Percentiles rank a stretch among this genome's conserved stretches.
phyloP scores from a whole-genome alignment of 495 filamentous ascomycete genomes.

The Penicillium longicatenatum region DNA sequence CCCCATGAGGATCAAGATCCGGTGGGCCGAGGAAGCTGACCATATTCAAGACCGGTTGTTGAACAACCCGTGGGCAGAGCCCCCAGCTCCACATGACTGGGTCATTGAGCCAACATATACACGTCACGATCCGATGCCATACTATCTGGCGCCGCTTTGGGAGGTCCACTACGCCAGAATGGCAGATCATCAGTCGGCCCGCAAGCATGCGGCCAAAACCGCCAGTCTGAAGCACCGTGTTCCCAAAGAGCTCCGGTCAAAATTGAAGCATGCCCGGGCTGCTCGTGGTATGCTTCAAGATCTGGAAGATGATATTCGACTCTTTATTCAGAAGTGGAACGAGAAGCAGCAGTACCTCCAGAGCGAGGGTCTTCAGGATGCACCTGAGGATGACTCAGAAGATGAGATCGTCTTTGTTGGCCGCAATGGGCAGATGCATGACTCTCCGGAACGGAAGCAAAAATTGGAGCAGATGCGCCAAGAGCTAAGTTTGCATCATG shows the following conservation, averaged over 20 bases:
- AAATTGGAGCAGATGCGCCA: constrained; percentile 34
- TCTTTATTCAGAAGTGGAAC: constrained; percentile 63
- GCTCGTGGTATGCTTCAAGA: constrained; percentile 66
- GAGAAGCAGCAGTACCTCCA: constrained; percentile 40
- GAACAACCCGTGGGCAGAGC: constrained; percentile 81
- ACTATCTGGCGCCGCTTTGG: constrained; percentile 87
- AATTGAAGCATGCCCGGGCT: constrained; percentile 69
- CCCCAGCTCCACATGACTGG: constrained; percentile 82
- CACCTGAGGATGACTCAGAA: constrained; percentile 60
- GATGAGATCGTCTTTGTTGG: constrained; percentile 96
- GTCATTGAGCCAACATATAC: constrained; percentile 74
- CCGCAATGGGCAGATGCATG: constrained; percentile 71
- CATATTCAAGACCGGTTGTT: constrained; percentile 67
- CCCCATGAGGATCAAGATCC: constrained; percentile 1
- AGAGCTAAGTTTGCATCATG: constrained; percentile 46
- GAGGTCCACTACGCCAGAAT: constrained; percentile 63
- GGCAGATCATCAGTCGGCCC: constrained; percentile 36
- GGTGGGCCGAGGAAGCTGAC: constrained; percentile 10
- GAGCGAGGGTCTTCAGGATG: constrained; percentile 52
- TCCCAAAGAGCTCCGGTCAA: constrained; percentile 55
- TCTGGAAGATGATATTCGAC: constrained; percentile 63
- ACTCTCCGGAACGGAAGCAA: constrained; percentile 48
- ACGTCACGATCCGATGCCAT: constrained; percentile 72
- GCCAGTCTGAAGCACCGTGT: constrained; percentile 46
- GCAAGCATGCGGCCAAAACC: constrained; percentile 38